A percentile compares a stretch with the other conserved stretches of the same genome.
Conservation (phyloP, 805 yeast genomes). For the Spathaspora arborariae region DNA sequence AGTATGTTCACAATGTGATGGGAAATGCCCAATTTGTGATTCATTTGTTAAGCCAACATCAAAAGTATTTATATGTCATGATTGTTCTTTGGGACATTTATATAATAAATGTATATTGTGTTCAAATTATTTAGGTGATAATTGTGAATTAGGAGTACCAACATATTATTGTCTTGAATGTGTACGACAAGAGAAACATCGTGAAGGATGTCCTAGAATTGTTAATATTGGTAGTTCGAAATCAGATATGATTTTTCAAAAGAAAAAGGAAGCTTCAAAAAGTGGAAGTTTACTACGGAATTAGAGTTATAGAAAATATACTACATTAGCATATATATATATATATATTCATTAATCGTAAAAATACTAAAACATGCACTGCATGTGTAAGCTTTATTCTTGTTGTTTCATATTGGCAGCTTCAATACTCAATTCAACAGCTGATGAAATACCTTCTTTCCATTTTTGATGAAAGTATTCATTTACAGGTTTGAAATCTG, state of each 20-base stretch:
- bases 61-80: conserved; percentile 73
- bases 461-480: conserved; percentile 47
- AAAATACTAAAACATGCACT: neutral
- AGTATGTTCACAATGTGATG: conserved; percentile 84
- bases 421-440: conserved; percentile 35
- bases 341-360: neutral
- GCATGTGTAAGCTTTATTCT: neutral
- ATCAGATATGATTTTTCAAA: conserved; percentile 62
- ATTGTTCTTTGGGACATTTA: conserved; percentile 72
- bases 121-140: conserved; percentile 57
- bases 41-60: conserved; percentile 71
- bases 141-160: conserved; percentile 30
- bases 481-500: conserved; percentile 39
- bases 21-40: conserved; percentile 87
- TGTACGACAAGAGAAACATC: conserved; percentile 68
- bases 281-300: conserved; percentile 1
- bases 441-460: conserved; percentile 43
- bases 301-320: neutral
- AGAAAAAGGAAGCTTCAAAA: conserved; percentile 22
- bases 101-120: conserved; percentile 75
- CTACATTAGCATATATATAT: neutral
- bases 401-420: conserved; percentile 9
- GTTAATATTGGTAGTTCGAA: conserved; percentile 76
- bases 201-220: conserved; percentile 92
- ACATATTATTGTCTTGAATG: conserved; percentile 88